Conservation (phyloP, 352 stramenopile genomes). For the Aphanomyces cochlioides region DNA sequence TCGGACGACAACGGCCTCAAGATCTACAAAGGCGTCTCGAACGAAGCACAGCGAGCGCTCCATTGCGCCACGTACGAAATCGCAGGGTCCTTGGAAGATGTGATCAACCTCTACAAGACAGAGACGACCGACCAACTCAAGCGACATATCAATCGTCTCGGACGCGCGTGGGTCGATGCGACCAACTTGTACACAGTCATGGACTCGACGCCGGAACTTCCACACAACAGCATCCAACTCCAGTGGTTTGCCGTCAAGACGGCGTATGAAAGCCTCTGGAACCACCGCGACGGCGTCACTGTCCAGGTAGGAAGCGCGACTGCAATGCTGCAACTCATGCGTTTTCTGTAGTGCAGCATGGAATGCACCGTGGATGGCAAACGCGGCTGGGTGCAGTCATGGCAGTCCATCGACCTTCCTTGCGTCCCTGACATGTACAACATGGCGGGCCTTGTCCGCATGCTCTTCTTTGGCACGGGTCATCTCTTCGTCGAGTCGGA, state of each 20-base stretch:
- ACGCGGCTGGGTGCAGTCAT: neutral
- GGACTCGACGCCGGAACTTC: neutral
- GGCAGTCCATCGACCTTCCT: neutral
- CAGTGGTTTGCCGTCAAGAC: neutral
- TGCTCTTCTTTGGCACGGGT: neutral
- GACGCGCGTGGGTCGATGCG: neutral
- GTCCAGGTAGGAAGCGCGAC: too few species aligned
- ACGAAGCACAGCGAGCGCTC: neutral
- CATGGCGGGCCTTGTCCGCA: neutral
- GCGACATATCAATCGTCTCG: neutral
- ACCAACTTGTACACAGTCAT: neutral
- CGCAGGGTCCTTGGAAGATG: neutral
- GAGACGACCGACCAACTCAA: constrained; percentile 2
- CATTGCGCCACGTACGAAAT: neutral
- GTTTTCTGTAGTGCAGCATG: neutral
- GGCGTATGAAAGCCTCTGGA: neutral
- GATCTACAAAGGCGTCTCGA: neutral
- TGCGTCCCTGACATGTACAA: constrained; percentile 1
- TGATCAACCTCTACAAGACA: neutral
- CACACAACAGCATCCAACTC: neutral
- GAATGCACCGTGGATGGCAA: neutral
- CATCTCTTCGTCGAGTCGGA: constrained; percentile 4
- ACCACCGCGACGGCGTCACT: neutral
- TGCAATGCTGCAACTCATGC: neutral
- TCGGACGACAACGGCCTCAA: neutral